Base-by-base conservation (phyloP, 2,329 filamentous ascomycete species). In the Colletotrichum eleusines region DNA sequence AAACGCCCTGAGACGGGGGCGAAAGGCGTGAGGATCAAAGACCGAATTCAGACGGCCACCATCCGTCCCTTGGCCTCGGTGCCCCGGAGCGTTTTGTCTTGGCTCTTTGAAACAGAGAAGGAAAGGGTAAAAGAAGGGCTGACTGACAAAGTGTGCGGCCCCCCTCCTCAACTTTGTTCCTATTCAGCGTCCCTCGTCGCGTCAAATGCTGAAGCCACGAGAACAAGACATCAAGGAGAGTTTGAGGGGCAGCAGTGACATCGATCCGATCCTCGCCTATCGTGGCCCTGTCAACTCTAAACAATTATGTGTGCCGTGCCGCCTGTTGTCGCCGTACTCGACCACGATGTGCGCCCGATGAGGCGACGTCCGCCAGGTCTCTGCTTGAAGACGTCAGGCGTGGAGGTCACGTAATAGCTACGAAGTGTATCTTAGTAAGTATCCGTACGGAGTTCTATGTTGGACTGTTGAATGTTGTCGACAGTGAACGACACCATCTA, bases 51-150 rank as follows among this genome's bases (percentile, higher is more conserved):
- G 64, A 69, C 40, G 50, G 68, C 58, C 35, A 33, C 40, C 50
- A 57, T 51, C 53, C 53, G 51, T 71, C 58, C 38, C 44, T 69
- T 63, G 65, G 58, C 46, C 38, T 58, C 58, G 38, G 58, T 55
- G 69, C 69, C 38, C 63, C 58, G 38, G 58, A 60, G 69, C 69
- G 64, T 71, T 68, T 71, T 71, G 69, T 63, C 64, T 71, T 71
- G 64, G 69, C 53, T 51, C 44, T 63, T 38, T 71, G 64, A 69
- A 71, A 69, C 64, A 54, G 46, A 38, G 46, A 33, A 69, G 55
- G 26, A 63, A 58, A 58, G 35, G 64, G 54, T 46, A 40, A 57
- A 50, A n/a, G 38, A 40, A 44, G 63, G 55, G 46, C n/a, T n/a
- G n/a, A 40, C 23, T 66, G 26, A 65, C 63, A 40, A 40, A 59